Evolutionary conservation across 352 stramenopile species (phyloP).

Genomic region (Phytophthora megakarya): DNA sequence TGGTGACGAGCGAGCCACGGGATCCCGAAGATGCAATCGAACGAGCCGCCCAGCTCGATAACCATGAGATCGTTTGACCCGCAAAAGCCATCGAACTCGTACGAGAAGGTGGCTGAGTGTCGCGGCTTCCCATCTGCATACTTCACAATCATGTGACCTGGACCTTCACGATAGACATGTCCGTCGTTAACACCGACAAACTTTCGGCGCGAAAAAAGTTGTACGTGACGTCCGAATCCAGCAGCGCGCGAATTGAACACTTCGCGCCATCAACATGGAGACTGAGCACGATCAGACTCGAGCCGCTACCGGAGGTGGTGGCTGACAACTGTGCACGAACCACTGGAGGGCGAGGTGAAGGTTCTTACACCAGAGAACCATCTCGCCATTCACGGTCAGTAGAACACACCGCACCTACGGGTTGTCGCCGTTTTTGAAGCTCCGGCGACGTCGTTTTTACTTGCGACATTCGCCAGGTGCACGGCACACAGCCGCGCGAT

Average conservation of each 20-base stretch:
- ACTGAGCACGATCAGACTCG: too few species aligned
- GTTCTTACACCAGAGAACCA: too few species aligned
- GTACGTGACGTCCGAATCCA: conserved; percentile 29
- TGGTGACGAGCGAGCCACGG: conserved; percentile 32
- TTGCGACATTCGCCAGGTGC: neutral
- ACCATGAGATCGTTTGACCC: conserved; percentile 32
- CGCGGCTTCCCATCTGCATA: conserved; percentile 26
- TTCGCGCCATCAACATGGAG: conserved; percentile 1
- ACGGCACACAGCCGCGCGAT: neutral
- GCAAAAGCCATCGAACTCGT: conserved; percentile 27
- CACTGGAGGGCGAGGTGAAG: neutral
- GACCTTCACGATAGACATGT: conserved; percentile 15
- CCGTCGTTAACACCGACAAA: conserved; percentile 14
- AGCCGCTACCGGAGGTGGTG: conserved; percentile 16
- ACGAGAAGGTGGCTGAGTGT: conserved; percentile 11
- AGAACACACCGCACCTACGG: too few species aligned
- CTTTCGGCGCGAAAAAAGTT: conserved; percentile 32
- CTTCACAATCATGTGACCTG: conserved; percentile 20
- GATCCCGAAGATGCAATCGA: conserved; percentile 39
- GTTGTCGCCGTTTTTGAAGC: too few species aligned
- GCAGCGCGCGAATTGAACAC: too few species aligned
- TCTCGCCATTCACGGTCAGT: too few species aligned
- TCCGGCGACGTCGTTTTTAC: too few species aligned
- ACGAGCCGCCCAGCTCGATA: conserved; percentile 31
- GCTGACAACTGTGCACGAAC: conserved; percentile 15